Evolutionary conservation across 2,329 filamentous ascomycete species (phyloP).

Genomic region (Septoria linicola): DNA sequence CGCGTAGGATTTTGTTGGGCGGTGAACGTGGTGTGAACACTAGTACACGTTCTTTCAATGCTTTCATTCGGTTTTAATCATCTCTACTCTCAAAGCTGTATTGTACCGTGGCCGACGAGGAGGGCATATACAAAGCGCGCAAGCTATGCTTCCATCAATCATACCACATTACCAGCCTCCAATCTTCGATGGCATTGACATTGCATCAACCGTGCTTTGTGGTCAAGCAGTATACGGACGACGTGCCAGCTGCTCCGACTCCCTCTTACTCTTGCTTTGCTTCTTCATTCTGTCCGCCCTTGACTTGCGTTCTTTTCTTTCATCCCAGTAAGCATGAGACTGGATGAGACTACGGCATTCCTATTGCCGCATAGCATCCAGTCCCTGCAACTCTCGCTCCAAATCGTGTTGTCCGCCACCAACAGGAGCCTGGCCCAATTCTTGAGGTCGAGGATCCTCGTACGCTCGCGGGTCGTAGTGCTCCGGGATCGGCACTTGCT

Average conservation of each 20-base stretch:
- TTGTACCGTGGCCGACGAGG: no score
- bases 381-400: slow-evolving; percentile 70
- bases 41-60: no score
- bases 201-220: background rate
- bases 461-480: slow-evolving; percentile 58
- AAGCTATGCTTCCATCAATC: no score
- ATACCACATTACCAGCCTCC: no score
- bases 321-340: background rate
- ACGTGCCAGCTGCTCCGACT: background rate
- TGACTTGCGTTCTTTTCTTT: background rate
- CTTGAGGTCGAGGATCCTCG: slow-evolving; percentile 63
- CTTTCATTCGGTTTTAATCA: no score
- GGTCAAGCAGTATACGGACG: slow-evolving; percentile 3
- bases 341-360: slow-evolving; percentile 8
- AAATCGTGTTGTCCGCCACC: slow-evolving; percentile 63
- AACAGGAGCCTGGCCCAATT: slow-evolving; percentile 38
- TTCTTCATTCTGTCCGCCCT: background rate
- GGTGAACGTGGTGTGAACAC: no score
- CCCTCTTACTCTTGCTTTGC: slow-evolving; percentile 4
- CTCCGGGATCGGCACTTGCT: slow-evolving; percentile 62
- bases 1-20: no score
- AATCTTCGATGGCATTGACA: no score
- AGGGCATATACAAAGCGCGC: no score
- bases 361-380: slow-evolving; percentile 31
- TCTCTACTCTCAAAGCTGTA: no score